Conservation (phyloP, 257 asterid species). For the Gentiana dahurica region DNA sequence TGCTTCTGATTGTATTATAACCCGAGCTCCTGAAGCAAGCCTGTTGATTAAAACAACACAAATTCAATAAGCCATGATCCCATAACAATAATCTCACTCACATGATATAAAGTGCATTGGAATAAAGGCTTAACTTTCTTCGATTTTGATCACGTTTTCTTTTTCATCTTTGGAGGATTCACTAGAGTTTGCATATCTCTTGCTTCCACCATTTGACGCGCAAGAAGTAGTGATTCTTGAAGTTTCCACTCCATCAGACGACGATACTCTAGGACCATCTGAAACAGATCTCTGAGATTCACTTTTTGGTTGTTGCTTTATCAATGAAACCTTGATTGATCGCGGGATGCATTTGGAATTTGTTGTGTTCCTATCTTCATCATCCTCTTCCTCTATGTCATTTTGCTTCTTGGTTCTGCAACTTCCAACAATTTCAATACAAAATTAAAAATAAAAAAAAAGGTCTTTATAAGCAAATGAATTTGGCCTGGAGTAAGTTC, state of each 20-base stretch:
- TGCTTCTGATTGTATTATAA: slow-evolving; percentile 65
- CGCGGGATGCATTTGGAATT: slow-evolving; percentile 74
- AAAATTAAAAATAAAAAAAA: neutral
- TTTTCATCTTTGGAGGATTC: slow-evolving; percentile 40
- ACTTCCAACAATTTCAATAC: neutral
- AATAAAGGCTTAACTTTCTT: slow-evolving; percentile 72
- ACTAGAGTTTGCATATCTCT: slow-evolving; percentile 55
- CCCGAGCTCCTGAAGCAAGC: slow-evolving; percentile 99
- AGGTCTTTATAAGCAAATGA: too few relatives aligned
- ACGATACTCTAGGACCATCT: slow-evolving; percentile 81
- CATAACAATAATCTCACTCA: slow-evolving; percentile 2
- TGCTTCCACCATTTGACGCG: slow-evolving; percentile 64
- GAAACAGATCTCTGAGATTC: slow-evolving; percentile 84
- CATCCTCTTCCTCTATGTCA: slow-evolving; percentile 46
- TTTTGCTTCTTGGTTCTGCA: slow-evolving; percentile 49
- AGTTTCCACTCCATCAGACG: slow-evolving; percentile 44
- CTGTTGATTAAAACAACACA: slow-evolving; percentile 26
- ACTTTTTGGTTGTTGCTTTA: slow-evolving; percentile 79
- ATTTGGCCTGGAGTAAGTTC: neutral
- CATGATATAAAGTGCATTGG: slow-evolving; percentile 1
- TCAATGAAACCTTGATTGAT: slow-evolving; percentile 63
- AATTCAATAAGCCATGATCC: slow-evolving; percentile 30
- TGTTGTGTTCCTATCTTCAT: slow-evolving; percentile 29
- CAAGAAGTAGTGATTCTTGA: slow-evolving; percentile 47
- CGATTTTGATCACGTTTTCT: slow-evolving; percentile 63